A percentile compares a stretch with the other conserved stretches of the same genome.
phyloP scores from a whole-genome alignment of 164 flowering plant species.

The Vitis rotundifolia region DNA sequence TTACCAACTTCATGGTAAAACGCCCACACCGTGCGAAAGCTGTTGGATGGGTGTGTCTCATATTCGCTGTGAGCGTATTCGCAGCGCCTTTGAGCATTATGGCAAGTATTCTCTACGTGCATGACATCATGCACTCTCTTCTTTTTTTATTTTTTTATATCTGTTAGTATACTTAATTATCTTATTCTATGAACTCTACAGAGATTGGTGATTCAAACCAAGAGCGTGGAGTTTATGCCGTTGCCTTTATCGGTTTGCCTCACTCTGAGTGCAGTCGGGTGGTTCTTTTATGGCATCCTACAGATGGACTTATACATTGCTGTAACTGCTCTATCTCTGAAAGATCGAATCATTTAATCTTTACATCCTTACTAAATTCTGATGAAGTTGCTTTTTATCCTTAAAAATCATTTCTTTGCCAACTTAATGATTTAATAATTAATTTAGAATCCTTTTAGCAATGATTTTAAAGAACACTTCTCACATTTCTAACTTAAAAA shows the following conservation, averaged over 20 bases:
- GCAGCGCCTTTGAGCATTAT: constrained; percentile 61
- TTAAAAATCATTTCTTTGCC: too few relatives aligned
- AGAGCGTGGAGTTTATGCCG: constrained; percentile 68
- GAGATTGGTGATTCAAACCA: constrained; percentile 47
- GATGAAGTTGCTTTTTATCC: too few relatives aligned
- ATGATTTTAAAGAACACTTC: too few relatives aligned
- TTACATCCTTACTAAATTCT: too few relatives aligned
- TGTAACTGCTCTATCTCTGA: constrained; percentile 24
- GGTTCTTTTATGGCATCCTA: constrained; percentile 50
- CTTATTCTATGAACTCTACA: constrained; percentile 9
- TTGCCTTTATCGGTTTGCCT: constrained; percentile 45
- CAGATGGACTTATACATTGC: constrained; percentile 41
- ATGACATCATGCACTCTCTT: neutral
- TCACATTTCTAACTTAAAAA: too few relatives aligned
- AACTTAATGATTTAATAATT: too few relatives aligned
- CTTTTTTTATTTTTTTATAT: neutral
- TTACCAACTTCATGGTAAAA: constrained; percentile 24
- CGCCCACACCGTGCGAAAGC: constrained; percentile 21
- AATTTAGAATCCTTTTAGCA: too few relatives aligned
- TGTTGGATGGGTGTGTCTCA: constrained; percentile 53
- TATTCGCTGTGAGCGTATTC: constrained; percentile 36
- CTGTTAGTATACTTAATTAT: neutral
- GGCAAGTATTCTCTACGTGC: constrained; percentile 22
- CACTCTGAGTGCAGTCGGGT: constrained; percentile 47
- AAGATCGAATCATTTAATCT: too few relatives aligned